Base-by-base conservation (phyloP, 2,329 filamentous ascomycete genomes). In the Diaporthe humulicola region DNA sequence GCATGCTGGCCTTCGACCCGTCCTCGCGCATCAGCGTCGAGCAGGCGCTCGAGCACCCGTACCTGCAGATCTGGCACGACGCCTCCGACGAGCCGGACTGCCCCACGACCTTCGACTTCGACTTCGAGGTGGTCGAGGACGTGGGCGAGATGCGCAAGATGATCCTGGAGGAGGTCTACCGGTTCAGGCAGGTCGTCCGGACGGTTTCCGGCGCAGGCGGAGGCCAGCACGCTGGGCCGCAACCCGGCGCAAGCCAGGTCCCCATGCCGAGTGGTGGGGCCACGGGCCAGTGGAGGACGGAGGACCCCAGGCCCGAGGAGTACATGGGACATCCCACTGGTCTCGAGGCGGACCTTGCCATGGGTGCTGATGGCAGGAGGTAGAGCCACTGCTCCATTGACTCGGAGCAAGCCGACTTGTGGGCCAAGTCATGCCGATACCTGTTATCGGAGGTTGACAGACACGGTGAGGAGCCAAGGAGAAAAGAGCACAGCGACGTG, bases 41-140 rank as follows among this genome's bases (percentile, higher is more conserved):
- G 85, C 92, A 96, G 81, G 97, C 97, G 25, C 92, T 99, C 74
- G 96, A 98, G 87, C 97, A 99, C 88, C 94, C 94, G 45, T 99
- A 99, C 86, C 90, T 99, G 73, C 92, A 96, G 82, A 98, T 99
- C 87, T 98, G 97, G 97, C 97, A 99, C 87, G 97, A 99, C 80
- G 94, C 96, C 70, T 96, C 94, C 5, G 97, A 99, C 85, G 97
- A 99, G 87, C 97, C 97, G 28, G 91, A 93, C 78, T 98, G 96
- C 87, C 96, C 96, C 0, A 94, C 93, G 22, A 96, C 95, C 25
- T 99, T 99, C 86, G 96, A 99, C 88, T 99, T 99, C 87, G 94
- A 96, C 83, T 99, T 99, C 81, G 97, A 99, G 84, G 93, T 98
- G n/a, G 92, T 98, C 52, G 96, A 99, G 71, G 97, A 98, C 58